Conservation (phyloP, 2,329 filamentous ascomycete genomes). For the Colletotrichum costaricense region DNA sequence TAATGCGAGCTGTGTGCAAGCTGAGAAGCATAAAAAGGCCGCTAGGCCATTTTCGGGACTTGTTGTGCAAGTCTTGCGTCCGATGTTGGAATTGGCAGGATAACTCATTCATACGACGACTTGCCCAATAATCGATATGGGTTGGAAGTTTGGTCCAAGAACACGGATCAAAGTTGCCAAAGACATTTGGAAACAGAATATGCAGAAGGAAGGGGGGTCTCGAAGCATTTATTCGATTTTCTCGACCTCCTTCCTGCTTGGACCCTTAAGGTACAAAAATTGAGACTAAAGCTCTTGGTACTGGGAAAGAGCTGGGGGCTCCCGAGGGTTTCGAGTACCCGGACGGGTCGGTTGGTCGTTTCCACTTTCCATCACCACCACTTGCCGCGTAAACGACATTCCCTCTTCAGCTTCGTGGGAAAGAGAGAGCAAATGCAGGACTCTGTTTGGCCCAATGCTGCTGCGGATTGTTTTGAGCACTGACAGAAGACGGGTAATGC, state of each 20-base stretch:
- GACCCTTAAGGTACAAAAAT: neutral
- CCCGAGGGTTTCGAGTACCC: neutral
- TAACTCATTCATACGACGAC: neutral
- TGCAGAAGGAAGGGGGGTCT: neutral
- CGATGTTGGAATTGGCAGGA: neutral
- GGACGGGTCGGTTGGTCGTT: neutral
- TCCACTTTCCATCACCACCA: neutral
- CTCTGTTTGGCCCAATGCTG: neutral
- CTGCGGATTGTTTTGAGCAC: neutral
- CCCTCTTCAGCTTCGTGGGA: no score
- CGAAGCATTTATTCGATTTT: neutral
- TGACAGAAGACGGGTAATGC: neutral
- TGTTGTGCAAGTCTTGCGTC: neutral
- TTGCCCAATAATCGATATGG: neutral
- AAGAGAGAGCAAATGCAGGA: neutral
- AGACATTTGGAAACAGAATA: neutral
- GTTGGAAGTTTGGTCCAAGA: neutral
- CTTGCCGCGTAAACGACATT: neutral
- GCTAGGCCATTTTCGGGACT: conserved; percentile 4
- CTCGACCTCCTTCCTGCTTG: neutral
- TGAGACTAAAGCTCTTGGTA: neutral
- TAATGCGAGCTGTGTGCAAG: neutral
- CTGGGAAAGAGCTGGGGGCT: neutral
- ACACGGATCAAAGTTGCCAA: neutral
- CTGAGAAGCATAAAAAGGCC: neutral